These are phyloP conservation scores for Oropetium thomaeum DNA, from an alignment of 176 grass and related monocot species.

Conservation along the genomic window DNA sequence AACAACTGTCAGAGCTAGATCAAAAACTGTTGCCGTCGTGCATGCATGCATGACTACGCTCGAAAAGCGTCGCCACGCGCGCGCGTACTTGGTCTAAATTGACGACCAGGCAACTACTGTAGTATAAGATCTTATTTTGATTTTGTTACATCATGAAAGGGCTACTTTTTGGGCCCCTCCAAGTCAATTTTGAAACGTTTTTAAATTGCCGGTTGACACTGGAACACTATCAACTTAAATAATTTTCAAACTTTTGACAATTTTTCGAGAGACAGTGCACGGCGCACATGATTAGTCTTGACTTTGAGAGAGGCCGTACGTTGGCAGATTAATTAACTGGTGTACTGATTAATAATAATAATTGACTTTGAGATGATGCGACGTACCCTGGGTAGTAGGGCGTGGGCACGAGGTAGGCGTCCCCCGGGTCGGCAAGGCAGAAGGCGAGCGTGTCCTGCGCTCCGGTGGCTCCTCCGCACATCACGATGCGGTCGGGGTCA, in stretches of 20 bases:
- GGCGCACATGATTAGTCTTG: neutral
- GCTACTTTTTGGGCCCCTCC: neutral
- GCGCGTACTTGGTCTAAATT: neutral
- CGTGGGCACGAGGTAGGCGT: constrained; percentile 84
- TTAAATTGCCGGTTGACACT: neutral
- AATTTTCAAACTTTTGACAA: constrained; percentile 17
- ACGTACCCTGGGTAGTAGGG: constrained; percentile 90
- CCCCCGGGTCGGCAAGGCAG: constrained; percentile 90
- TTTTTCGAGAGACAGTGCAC: neutral
- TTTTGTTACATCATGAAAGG: neutral
- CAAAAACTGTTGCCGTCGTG: neutral
- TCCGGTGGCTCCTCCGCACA: constrained; percentile 85
- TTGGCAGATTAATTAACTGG: neutral
- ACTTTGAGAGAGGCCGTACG: neutral
- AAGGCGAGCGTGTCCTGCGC: constrained; percentile 84
- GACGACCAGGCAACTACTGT: neutral
- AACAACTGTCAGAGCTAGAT: neutral
- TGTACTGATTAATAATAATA: too few species aligned
- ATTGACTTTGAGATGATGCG: constrained; percentile 9
- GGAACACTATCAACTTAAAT: neutral
- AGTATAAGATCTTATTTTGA: neutral
- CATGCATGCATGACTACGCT: neutral
- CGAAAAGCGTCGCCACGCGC: too few species aligned
- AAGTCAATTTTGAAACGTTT: constrained; percentile 27
- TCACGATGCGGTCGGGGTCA: constrained; percentile 65